Base-by-base conservation (phyloP, 257 asterid genomes). In the Solanum gandarillasii region DNA sequence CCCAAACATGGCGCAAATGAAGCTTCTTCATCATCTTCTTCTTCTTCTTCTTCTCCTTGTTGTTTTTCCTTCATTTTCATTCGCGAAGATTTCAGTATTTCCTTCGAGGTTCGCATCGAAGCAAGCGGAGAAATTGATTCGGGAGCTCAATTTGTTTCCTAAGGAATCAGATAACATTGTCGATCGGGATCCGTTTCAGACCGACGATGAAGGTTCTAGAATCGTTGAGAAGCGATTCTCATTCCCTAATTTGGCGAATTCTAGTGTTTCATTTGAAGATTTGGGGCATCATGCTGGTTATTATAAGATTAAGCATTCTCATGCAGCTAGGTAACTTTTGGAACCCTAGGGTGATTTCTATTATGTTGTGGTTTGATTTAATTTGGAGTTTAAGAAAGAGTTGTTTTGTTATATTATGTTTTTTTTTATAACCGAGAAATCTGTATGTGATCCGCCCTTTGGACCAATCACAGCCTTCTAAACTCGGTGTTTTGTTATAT, bases 261-360 rank as follows among this genome's bases (percentile, higher is more conserved):
- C 94, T 29, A 86, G 89, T 67, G 93, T 88, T 73, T 89, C 98
- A 25, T 91, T 90, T 68, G 93, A 94, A 74, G 94, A 92, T 75
- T 90, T 96, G 62, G 98, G 96, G 25, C 98, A 96, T 70, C 95
- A 96, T 92, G 98, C 99, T 34, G 99, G 99, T 83, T 96, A 96
- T 92, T 95, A 94, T 87, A 87, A 94, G 90, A 94, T 96, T 89
- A 87, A 94, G 89, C 96, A 94, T 90, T 95, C 99, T 83, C 95
- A 90, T 89, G 95, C 90, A 60, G 99, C 98, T 74, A 96, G 94
- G 99, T 96, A 43, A 82, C 14, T 12, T 39, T 18, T 27, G 21
- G 8, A 87, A 60, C 41, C 60, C 38, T 88, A 84, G 62, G 62
- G 2, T 41, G 1, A 18, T 6, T 25, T 38, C 14, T 38, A 16